Percentiles rank a stretch among this genome's conserved stretches.
phyloP scores from a whole-genome alignment of 108 stramenopile genomes.

The Cyclostephanos invisitatus region DNA sequence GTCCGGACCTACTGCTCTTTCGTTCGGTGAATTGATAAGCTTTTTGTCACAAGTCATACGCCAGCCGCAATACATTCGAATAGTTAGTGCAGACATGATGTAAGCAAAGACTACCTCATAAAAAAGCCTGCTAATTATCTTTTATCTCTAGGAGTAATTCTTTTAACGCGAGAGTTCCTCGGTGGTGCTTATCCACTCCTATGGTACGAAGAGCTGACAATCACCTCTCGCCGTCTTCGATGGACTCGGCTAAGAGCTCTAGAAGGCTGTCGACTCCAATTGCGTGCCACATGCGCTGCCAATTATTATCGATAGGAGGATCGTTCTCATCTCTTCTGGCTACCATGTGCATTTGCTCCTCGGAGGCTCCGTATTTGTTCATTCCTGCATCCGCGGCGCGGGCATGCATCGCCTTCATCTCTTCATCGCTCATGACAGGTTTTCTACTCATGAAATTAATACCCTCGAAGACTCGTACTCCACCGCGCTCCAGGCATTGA shows the following conservation, averaged over 20 bases:
- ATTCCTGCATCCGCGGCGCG: slow-evolving; percentile 83
- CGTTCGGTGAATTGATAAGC: no score
- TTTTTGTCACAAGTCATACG: no score
- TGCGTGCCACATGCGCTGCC: slow-evolving; percentile 88
- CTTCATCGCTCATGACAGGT: slow-evolving; percentile 72
- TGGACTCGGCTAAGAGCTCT: slow-evolving; percentile 81
- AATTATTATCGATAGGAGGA: slow-evolving; percentile 72
- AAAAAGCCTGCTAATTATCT: no score
- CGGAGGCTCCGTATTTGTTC: slow-evolving; percentile 85
- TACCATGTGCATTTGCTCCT: slow-evolving; percentile 91
- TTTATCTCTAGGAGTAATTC: no score
- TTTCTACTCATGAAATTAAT: slow-evolving; percentile 93
- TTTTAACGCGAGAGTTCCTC: no score
- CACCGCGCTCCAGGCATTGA: slow-evolving; percentile 89
- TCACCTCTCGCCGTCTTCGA: slow-evolving; percentile 88
- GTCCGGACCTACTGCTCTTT: no score
- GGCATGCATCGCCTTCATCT: slow-evolving; percentile 77
- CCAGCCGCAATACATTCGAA: no score
- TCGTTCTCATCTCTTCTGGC: slow-evolving; percentile 70
- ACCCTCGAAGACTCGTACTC: slow-evolving; percentile 94
- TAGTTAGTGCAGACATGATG: no score
- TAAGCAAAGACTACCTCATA: no score
- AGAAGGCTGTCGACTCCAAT: slow-evolving; percentile 87
- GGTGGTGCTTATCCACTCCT: no score
- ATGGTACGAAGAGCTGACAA: neutral